Evolutionary conservation across 164 flowering plant genomes (phyloP).

Genomic region (Liriodendron chinense): DNA sequence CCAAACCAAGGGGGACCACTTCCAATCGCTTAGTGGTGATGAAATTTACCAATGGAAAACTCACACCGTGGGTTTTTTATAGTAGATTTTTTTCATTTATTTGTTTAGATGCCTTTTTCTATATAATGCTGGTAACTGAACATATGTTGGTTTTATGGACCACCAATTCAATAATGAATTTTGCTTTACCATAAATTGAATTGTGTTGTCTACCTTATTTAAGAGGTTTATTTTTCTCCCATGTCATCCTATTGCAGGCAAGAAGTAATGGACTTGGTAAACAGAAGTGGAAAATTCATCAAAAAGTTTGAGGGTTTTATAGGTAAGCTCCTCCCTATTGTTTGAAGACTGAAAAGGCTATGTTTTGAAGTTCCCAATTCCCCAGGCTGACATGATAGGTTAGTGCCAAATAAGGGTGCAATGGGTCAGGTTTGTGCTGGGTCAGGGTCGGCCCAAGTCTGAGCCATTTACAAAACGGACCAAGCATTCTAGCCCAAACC

Average conservation of each 20-base stretch:
- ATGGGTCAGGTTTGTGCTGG: background rate
- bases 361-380: background rate
- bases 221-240: conserved; percentile 1
- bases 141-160: background rate
- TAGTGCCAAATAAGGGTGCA: background rate
- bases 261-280: conserved; percentile 78
- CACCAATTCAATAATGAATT: background rate
- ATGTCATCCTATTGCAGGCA: conserved; percentile 46
- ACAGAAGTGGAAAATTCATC: conserved; percentile 65
- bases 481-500: background rate
- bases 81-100: background rate
- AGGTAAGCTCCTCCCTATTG: conserved; percentile 20
- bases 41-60: too few species aligned
- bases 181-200: background rate
- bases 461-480: background rate
- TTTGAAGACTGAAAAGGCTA: background rate
- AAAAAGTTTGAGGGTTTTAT: conserved; percentile 56
- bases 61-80: too few species aligned
- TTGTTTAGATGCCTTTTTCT: background rate
- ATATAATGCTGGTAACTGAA: background rate
- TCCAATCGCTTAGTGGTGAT: background rate
- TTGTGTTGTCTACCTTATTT: too few species aligned
- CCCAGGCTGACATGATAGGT: background rate
- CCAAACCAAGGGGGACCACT: background rate
- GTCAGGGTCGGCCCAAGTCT: too few species aligned